phyloP scores from a whole-genome alignment of 2,329 filamentous ascomycete genomes.

The Paracoccidioides lutzii region DNA sequence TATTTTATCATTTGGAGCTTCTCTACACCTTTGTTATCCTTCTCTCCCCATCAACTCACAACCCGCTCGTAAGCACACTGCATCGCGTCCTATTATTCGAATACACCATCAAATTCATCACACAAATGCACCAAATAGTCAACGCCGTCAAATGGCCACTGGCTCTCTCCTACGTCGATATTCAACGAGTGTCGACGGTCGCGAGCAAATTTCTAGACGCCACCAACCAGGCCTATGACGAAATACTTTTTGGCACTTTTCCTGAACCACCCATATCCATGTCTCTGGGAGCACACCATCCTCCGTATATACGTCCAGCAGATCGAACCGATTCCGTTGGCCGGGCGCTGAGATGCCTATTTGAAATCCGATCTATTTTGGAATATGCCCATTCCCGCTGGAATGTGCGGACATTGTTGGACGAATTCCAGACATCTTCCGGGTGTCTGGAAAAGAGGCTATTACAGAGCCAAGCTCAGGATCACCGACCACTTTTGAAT shows the following conservation, averaged over 20 bases:
- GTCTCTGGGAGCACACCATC: conserved; percentile 21
- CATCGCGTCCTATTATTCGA: conserved; percentile 75
- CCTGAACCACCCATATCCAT: conserved; percentile 17
- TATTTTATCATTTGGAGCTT: conserved; percentile 75
- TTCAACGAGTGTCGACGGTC: conserved; percentile 66
- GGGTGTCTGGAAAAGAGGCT: conserved; percentile 17
- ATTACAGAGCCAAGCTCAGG: conserved; percentile 8
- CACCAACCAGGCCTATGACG: conserved; percentile 41
- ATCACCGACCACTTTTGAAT: background rate
- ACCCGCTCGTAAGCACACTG: conserved; percentile 58
- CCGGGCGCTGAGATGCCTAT: conserved; percentile 23
- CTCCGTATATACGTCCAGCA: conserved; percentile 20
- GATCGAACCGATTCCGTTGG: conserved; percentile 23
- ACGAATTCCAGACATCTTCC: conserved; percentile 23
- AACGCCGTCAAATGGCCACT: conserved; percentile 46
- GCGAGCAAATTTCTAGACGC: conserved; percentile 46
- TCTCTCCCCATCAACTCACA: conserved; percentile 63
- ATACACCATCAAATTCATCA: conserved; percentile 68
- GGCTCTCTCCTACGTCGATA: conserved; percentile 77
- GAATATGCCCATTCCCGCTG: conserved; percentile 24
- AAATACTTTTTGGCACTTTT: conserved; percentile 23
- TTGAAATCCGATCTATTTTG: conserved; percentile 22
- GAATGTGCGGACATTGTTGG: conserved; percentile 19
- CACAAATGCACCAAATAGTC: conserved; percentile 57
- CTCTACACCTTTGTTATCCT: conserved; percentile 87